A percentile compares a stretch with the other conserved stretches of the same genome.
Conservation (phyloP, 768 basidiomycete genomes). For the Cystoderma amianthinum region DNA sequence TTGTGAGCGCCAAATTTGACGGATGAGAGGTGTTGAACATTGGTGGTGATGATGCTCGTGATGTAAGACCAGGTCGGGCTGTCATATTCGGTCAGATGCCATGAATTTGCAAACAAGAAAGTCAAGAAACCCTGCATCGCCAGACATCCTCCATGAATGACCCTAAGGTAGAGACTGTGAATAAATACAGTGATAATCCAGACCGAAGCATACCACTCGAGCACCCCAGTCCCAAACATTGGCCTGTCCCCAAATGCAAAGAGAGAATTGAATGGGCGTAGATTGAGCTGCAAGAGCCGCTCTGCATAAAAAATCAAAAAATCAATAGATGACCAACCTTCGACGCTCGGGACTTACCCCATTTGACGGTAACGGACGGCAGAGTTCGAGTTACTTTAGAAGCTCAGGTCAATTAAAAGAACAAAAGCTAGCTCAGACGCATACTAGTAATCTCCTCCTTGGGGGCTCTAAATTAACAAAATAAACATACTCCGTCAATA, state of each 20-base stretch:
- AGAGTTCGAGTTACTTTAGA: slow-evolving; percentile 46
- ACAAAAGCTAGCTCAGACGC: slow-evolving; percentile 9
- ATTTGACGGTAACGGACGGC: slow-evolving; percentile 50
- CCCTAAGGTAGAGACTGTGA: slow-evolving; percentile 24
- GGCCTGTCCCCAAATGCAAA: slow-evolving; percentile 51
- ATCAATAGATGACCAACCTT: too few species aligned
- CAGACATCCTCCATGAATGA: slow-evolving; percentile 49
- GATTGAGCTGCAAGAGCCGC: slow-evolving; percentile 36
- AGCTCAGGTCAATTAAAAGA: background rate
- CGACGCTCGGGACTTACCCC: slow-evolving; percentile 26
- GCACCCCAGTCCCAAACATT: slow-evolving; percentile 57
- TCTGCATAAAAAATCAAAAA: slow-evolving; percentile 17
- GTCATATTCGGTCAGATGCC: background rate
- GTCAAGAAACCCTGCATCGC: slow-evolving; percentile 30
- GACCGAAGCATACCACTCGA: slow-evolving; percentile 28
- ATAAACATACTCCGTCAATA: background rate
- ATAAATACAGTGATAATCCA: background rate
- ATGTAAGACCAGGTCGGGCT: slow-evolving; percentile 46
- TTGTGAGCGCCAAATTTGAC: slow-evolving; percentile 44
- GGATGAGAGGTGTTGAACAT: slow-evolving; percentile 31
- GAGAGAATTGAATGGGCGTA: slow-evolving; percentile 38
- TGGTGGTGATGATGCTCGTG: slow-evolving; percentile 33
- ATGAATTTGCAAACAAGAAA: too few species aligned
- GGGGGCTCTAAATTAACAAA: slow-evolving; percentile 19
- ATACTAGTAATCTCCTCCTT: slow-evolving; percentile 40